phyloP scores from a whole-genome alignment of 257 asterid species.

The Scutellaria galericulata region DNA sequence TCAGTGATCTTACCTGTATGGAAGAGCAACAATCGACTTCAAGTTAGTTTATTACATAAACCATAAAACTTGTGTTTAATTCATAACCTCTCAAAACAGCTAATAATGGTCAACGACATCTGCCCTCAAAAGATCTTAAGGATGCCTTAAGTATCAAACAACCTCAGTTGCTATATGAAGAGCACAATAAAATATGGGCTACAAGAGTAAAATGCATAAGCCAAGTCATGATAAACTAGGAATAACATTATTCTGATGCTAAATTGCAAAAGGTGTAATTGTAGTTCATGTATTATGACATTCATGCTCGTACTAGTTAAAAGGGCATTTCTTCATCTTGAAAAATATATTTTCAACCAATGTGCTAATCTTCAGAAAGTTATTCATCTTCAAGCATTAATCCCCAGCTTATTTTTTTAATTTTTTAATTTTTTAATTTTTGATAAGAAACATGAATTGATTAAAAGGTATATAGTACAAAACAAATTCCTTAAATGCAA shows the following conservation, averaged over 20 bases:
- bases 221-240: constrained; percentile 12
- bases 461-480: no score
- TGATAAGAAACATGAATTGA: no score
- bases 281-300: constrained; percentile 4
- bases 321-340: neutral
- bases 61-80: neutral
- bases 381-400: neutral
- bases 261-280: neutral
- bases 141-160: neutral
- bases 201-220: neutral
- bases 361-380: neutral
- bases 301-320: neutral
- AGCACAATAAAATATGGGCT: neutral
- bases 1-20: constrained; percentile 91
- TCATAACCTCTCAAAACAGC: constrained; percentile 9
- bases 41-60: constrained; percentile 1
- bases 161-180: neutral
- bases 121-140: constrained; percentile 4
- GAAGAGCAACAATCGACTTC: constrained; percentile 32
- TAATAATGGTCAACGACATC: neutral
- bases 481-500: no score
- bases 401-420: no score
- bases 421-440: no score
- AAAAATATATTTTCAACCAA: neutral
- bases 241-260: neutral